Evolutionary conservation across 331 rosid genomes (phyloP), one percentile per base, ranked within the genome.

Genomic region (Cydonia oblonga): DNA sequence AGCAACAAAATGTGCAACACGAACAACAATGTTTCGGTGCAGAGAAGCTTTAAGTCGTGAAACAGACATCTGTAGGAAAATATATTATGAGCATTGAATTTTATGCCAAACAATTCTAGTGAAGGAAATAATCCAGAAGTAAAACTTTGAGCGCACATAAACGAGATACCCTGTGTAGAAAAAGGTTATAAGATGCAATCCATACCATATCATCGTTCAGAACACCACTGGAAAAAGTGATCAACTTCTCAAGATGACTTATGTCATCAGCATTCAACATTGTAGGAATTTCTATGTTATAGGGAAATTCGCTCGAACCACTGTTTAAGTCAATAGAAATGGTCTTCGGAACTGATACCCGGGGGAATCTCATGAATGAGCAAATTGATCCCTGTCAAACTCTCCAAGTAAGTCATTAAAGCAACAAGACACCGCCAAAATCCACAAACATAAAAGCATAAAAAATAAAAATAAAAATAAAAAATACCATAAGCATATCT

Each of bases 281-380:
- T 51, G 86, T 54, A 40, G 81, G 71, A 75, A 64, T 77, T 74
- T 82, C 85, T 24, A 89, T 56, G 12, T 60, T 65, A 62, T 85
- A 83, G 42, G 84, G 84, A 74, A 32, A 65, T 68, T 75, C 80
- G 66, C 74, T 83, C 69, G 32, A 57, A 25, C 74, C 72, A 20
- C 24, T 38, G 62, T 76, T 79, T 46, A 59, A 70, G 66, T 72
- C 56, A 60, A 88, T 80, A 76, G 90, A 81, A 68, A 85, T 67
- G 18, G 60, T 75, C 68, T 81, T 81, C 68, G 52, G 68, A 22
- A 87, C 73, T 84, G 84, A 82, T 73, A 75, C 86, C 24, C 76
- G 82, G 18, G 98, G 98, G 75, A 91, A 93, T 75, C 91, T 84
- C 96, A 93, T 85, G 52, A 89, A 85, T 10, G 78, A 68, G 80